phyloP scores from a whole-genome alignment of 768 basidiomycete species.

The Termitomyces sp. region DNA sequence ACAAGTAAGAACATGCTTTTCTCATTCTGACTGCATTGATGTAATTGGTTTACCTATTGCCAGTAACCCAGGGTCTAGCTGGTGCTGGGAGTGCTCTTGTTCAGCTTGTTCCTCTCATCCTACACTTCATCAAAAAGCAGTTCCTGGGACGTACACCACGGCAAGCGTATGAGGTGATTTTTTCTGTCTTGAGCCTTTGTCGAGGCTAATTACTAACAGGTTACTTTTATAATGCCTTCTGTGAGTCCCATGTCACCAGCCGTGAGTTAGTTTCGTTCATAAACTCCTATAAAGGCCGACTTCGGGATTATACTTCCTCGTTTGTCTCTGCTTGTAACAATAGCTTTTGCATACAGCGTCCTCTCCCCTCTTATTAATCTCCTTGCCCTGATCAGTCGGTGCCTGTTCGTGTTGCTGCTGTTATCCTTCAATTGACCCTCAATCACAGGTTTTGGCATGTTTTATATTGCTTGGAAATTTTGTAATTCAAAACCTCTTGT shows the following conservation, averaged over 20 bases:
- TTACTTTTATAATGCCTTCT: neutral
- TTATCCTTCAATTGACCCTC: too few relatives aligned
- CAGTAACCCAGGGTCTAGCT: conserved; percentile 47
- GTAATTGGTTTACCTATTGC: neutral
- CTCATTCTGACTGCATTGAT: neutral
- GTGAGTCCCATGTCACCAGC: neutral
- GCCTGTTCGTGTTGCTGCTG: neutral
- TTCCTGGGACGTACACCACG: conserved; percentile 65
- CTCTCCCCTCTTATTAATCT: conserved; percentile 64
- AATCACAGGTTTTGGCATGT: neutral
- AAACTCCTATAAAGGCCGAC: conserved; percentile 18
- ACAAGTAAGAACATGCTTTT: conserved; percentile 28
- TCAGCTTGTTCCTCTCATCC: conserved; percentile 44
- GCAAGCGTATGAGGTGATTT: conserved; percentile 37
- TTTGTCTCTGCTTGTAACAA: conserved; percentile 47
- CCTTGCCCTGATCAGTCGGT: conserved; percentile 49
- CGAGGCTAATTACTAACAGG: neutral
- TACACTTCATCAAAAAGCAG: conserved; percentile 61
- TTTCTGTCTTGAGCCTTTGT: neutral
- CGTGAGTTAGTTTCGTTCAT: neutral
- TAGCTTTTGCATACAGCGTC: conserved; percentile 53
- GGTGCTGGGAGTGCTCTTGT: conserved; percentile 49
- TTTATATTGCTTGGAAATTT: conserved; percentile 1
- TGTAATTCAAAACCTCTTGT: neutral
- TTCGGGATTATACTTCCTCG: conserved; percentile 46